These are phyloP conservation scores for Xylaria flabelliformis DNA, from an alignment of 495 filamentous ascomycete species.

Conservation along the genomic window DNA sequence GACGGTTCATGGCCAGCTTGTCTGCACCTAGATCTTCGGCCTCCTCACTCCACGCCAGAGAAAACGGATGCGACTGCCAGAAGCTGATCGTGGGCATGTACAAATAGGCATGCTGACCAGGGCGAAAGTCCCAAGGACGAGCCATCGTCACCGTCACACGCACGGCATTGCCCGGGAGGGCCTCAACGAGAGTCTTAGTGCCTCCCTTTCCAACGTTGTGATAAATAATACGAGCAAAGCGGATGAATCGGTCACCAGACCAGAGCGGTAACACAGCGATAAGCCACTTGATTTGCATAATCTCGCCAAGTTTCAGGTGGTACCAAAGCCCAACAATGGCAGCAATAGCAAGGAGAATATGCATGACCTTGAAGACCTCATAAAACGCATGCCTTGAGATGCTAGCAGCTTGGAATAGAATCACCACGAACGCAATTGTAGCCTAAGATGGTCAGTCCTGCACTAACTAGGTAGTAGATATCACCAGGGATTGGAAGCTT, in stretches of 20 bases:
- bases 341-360: conserved; percentile 71
- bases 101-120: conserved; percentile 81
- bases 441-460: conserved; percentile 48
- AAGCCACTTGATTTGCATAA: conserved; percentile 68
- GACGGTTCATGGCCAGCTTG: conserved; percentile 61
- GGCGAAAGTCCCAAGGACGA: conserved; percentile 73
- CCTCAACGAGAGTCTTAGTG: conserved; percentile 64
- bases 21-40: conserved; percentile 53
- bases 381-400: conserved; percentile 87
- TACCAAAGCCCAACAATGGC: conserved; percentile 71
- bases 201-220: conserved; percentile 71
- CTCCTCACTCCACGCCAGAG: conserved; percentile 69
- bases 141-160: conserved; percentile 78
- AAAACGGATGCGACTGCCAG: conserved; percentile 74
- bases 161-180: conserved; percentile 68
- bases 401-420: conserved; percentile 75
- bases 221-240: conserved; percentile 62
- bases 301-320: conserved; percentile 67
- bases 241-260: conserved; percentile 65
- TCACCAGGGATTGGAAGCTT: conserved; percentile 37
- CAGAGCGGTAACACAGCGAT: conserved; percentile 67
- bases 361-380: conserved; percentile 81
- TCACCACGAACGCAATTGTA: conserved; percentile 65
- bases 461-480: neutral
- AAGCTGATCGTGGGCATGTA: conserved; percentile 79